A percentile compares a stretch with the other conserved stretches of the same genome.
These are phyloP conservation scores for Xylaria sp. DNA, from an alignment of 2,329 filamentous ascomycete genomes.

Conservation along the genomic window DNA sequence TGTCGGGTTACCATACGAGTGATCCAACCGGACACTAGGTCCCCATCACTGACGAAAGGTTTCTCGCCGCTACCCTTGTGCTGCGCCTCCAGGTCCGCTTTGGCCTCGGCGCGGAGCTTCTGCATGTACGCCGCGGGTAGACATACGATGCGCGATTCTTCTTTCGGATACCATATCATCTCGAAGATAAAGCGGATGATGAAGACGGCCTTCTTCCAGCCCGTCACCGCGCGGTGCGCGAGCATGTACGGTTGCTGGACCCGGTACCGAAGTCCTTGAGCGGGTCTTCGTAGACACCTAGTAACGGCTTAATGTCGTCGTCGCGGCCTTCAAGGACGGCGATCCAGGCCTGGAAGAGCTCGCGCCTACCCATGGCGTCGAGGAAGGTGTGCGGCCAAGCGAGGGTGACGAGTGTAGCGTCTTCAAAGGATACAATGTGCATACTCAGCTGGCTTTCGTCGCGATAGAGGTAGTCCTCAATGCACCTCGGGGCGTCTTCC, in stretches of 20 bases:
- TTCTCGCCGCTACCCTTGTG: not conserved
- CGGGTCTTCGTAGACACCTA: constrained; percentile 32
- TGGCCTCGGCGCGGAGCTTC: not conserved
- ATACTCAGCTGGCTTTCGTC: constrained; percentile 55
- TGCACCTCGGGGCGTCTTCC: constrained; percentile 35
- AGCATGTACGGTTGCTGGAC: not conserved
- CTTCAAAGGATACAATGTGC: constrained; percentile 54
- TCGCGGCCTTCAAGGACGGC: constrained; percentile 51
- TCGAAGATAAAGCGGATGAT: not conserved
- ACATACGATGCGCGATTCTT: not conserved
- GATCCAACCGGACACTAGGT: not conserved
- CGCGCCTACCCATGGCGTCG: constrained; percentile 51
- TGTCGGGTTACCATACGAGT: not conserved
- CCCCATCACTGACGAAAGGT: not conserved
- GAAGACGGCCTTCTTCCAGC: not conserved
- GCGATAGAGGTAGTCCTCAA: constrained; percentile 48
- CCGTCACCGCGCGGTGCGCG: not conserved
- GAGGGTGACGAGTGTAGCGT: constrained; percentile 47
- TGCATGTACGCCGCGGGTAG: not conserved
- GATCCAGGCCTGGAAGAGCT: constrained; percentile 53
- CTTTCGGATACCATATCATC: not conserved
- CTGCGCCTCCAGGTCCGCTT: not conserved
- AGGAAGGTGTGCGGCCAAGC: constrained; percentile 54
- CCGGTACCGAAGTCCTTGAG: not conserved
- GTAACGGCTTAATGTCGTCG: constrained; percentile 46